Evolutionary conservation across 495 filamentous ascomycete species (phyloP), one percentile per base, ranked within the genome.

Genomic region (Trypethelium eluteriae): DNA sequence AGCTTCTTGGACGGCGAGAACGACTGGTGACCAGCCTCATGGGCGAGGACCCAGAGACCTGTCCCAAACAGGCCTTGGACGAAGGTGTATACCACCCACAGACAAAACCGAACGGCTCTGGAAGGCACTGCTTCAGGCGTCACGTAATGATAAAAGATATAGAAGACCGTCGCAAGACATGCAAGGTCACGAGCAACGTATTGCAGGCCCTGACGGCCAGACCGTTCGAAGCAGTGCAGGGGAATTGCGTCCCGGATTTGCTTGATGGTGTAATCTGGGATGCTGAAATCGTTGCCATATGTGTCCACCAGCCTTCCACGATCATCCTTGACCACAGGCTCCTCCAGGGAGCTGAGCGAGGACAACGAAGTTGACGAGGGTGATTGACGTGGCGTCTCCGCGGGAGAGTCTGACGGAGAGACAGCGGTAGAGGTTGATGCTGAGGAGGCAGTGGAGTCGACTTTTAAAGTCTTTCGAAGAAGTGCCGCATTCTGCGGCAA

Each of bases 341-440:
- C 77, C 38, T 77, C 77, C n/a, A 80, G 73, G 14, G 91, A 94
- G 57, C 85, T 86, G 79, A 96, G 81, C 53, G 93, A 97, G 38
- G 93, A 96, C 62, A 96, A 83, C 2, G 93, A 96, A 4, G 94
- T 95, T 32, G 89, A 89, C 9, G 93, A 96, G 25, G 90, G 85
- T 11, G 91, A 95, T 46, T 85, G 85, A 32, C 56, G 67, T 36
- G 73, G 73, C 3, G 72, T 68, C 49, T 75, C 72, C 41, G 83
- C 81, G 63, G 92, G 91, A 12, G 90, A 92, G 38, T 78, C 76
- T 53, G 82, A 81, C 63, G 92, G 91, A 11, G 90, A 91, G 46
- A 80, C 83, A 44, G 85, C 79, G 56, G 84, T 83, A 3, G 85
- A 86, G 74, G 81, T 88, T 47, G 84, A 80, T 3, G 82, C 77